Conservation (phyloP, 305 asterid species). For the Fraxinus nigra region DNA sequence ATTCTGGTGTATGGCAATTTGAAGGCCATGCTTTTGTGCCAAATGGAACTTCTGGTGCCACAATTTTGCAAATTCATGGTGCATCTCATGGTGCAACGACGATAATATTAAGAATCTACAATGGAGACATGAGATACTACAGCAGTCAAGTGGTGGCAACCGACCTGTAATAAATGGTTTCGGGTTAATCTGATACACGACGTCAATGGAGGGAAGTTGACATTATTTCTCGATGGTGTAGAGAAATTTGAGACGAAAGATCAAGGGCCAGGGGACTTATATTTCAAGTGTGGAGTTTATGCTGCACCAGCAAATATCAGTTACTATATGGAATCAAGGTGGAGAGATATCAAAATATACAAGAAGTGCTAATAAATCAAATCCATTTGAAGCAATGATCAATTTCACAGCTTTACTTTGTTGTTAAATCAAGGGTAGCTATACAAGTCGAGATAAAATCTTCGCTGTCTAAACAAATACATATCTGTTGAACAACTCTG, state of each 20-base stretch:
- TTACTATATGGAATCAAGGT: conserved; percentile 39
- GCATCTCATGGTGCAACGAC: conserved; percentile 25
- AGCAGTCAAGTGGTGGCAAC: conserved; percentile 22
- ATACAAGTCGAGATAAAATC: background rate
- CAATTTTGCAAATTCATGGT: conserved; percentile 40
- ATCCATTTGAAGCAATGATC: background rate
- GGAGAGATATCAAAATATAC: conserved; percentile 34
- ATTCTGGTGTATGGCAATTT: conserved; percentile 39
- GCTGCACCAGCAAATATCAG: conserved; percentile 32
- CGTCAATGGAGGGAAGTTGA: conserved; percentile 30
- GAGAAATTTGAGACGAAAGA: conserved; percentile 28
- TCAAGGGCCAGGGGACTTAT: conserved; percentile 33
- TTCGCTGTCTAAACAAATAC: background rate
- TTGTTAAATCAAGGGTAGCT: background rate
- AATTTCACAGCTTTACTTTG: background rate
- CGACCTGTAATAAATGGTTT: conserved; percentile 35
- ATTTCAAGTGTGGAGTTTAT: conserved; percentile 46
- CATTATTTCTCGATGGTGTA: conserved; percentile 30
- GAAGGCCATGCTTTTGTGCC: conserved; percentile 41
- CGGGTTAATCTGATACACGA: conserved; percentile 33
- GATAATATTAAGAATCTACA: conserved; percentile 29
- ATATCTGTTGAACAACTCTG: background rate
- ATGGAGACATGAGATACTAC: conserved; percentile 35
- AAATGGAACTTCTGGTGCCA: conserved; percentile 38
- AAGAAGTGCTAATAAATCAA: background rate